phyloP scores from a whole-genome alignment of 2,329 filamentous ascomycete genomes.

The Aspergillus phoenicis region DNA sequence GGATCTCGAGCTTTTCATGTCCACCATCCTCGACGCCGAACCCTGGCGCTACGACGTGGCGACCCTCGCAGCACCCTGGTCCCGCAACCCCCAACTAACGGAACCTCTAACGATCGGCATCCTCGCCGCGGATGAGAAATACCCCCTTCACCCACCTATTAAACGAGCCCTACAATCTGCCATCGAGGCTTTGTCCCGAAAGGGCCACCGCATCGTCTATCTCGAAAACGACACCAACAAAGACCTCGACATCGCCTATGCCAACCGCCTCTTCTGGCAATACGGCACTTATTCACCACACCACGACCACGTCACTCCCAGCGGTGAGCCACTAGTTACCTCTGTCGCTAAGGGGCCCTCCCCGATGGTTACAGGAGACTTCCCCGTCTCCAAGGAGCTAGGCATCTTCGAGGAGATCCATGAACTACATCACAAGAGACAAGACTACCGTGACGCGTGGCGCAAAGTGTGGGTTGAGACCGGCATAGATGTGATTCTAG shows the following conservation, averaged over 20 bases:
- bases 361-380: constrained; percentile 33
- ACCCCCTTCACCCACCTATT: constrained; percentile 56
- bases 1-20: constrained; percentile 38
- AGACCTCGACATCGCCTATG: constrained; percentile 31
- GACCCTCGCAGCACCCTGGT: constrained; percentile 51
- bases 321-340: constrained; percentile 50
- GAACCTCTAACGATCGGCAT: constrained; percentile 51
- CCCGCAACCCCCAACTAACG: constrained; percentile 18
- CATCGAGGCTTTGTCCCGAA: constrained; percentile 39
- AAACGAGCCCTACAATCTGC: constrained; percentile 49
- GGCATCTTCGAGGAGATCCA: constrained; percentile 45
- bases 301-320: constrained; percentile 36
- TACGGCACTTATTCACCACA: constrained; percentile 39
- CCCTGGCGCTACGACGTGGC: constrained; percentile 52
- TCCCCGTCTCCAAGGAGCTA: constrained; percentile 25
- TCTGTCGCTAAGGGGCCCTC: constrained; percentile 37
- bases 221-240: constrained; percentile 38
- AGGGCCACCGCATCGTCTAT: constrained; percentile 51
- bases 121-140: constrained; percentile 50
- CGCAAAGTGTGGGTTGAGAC: constrained; percentile 47
- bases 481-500: constrained; percentile 55
- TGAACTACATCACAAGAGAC: constrained; percentile 45
- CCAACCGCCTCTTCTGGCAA: constrained; percentile 42
- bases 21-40: constrained; percentile 40
- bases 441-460: constrained; percentile 43